Evolutionary conservation across 2,329 filamentous ascomycete species (phyloP), one percentile per base, ranked within the genome.

Genomic region (Eutypella sp.): DNA sequence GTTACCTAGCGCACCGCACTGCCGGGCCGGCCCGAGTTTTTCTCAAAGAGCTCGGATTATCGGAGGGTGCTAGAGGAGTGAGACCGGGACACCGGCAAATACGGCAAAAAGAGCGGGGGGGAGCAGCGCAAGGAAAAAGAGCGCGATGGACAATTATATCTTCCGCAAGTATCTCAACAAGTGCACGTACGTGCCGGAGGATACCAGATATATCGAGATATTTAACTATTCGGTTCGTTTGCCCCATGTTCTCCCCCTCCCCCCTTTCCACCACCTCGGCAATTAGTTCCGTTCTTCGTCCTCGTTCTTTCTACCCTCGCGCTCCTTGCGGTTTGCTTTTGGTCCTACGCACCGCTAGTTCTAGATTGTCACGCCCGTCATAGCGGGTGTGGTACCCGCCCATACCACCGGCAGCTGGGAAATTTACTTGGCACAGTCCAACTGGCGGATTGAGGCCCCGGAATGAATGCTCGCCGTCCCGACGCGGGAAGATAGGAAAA

Each of bases 61-160:
- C n/a, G n/a, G n/a, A n/a, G n/a, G n/a, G n/a, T n/a, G n/a, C n/a
- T n/a, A n/a, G n/a, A n/a, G n/a, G n/a, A n/a, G n/a, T n/a, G n/a
- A n/a, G n/a, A n/a, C n/a, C n/a, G n/a, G n/a, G n/a, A n/a, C n/a
- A n/a, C n/a, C n/a, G n/a, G n/a, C n/a, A n/a, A n/a, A n/a, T n/a
- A n/a, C n/a, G n/a, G n/a, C 29, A 33, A 33, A 33, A 13, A 7
- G 25, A 7, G 13, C 7, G 13, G 25, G 13, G 25, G 25, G 13
- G 25, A 29, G 8, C 18, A 19, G 20, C 11, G 20, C 11, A 37
- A 5, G 34, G 18, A 15, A 15, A 15, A 22, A 9, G 18, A 19
- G 15, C 34, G 9, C 6, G 27, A 81, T 82, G 78, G 78, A 82
- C 59, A 74, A 81, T 54, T 81, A 79, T 58, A 71, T 81, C 63